phyloP scores from a whole-genome alignment of 176 grass and related monocot genomes.

The Aegilops bicornis region DNA sequence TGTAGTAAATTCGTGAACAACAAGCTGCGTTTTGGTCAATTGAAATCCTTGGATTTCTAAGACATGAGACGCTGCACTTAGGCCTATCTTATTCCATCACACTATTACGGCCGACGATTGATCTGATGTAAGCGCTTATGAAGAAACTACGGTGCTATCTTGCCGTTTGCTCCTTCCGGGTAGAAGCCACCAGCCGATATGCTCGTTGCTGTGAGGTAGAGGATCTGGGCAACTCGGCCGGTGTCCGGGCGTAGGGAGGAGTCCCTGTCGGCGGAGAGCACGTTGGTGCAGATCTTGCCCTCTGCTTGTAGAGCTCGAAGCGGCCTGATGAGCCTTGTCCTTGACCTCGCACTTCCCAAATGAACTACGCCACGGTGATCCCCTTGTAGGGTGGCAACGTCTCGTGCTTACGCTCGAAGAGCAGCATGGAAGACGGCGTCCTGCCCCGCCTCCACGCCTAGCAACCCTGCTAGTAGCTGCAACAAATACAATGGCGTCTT shows the following conservation, averaged over 20 bases:
- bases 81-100: no score
- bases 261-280: conserved; percentile 55
- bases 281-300: conserved; percentile 49
- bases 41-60: no score
- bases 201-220: conserved; percentile 56
- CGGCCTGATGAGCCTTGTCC: conserved; percentile 71
- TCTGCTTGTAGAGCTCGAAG: conserved; percentile 46
- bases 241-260: conserved; percentile 60
- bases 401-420: conserved; percentile 51
- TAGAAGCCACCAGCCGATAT: conserved; percentile 51
- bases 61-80: no score
- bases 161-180: conserved; percentile 56
- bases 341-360: conserved; percentile 70
- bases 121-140: background rate
- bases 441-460: conserved; percentile 57
- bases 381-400: conserved; percentile 41
- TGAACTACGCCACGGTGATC: conserved; percentile 63
- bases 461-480: conserved; percentile 56
- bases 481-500: background rate
- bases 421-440: conserved; percentile 55
- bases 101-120: background rate
- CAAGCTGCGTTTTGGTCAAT: no score
- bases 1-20: no score
- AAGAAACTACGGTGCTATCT: conserved; percentile 46
- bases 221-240: conserved; percentile 58